Evolutionary conservation across 1,284 basidiomycete genomes (phyloP), one percentile per base, ranked within the genome.

Genomic region (Apiotrichum laibachii): DNA sequence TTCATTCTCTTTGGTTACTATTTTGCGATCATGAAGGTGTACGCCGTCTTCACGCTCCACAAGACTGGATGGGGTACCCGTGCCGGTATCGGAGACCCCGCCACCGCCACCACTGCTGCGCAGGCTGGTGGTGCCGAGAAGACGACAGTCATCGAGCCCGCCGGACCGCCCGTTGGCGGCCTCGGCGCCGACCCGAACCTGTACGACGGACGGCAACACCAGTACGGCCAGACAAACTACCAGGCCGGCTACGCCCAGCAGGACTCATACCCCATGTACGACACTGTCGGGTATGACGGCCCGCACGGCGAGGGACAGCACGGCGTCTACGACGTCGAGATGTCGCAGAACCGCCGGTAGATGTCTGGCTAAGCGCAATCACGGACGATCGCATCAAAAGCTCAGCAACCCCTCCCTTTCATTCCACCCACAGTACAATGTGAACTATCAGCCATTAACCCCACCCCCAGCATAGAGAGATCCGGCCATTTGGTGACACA

Each of bases 11-110:
- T 93, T 72, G 90, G 90, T 26, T 93, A 94, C 76, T 80, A 80
- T 66, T 80, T 80, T 68, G 86, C 89, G 15, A 79, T 91, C 67
- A 91, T 92, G 89, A 92, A 91, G 77, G 65, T 92, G 46, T 92
- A 92, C 73, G 89, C 89, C 31, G 78, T 90, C 26, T 86, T 85
- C 73, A 92, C 89, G 42, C 80, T 92, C 55, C 89, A 91, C 77
- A 88, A 90, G 85, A 92, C 89, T 72, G 89, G 87, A 60, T 94
- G 91, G 91, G 91, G 90, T 55, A 94, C 91, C 21, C 87, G 91
- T 74, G 84, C 89, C 10, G 91, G 91, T 80, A 89, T 94, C 70
- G 90, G 88, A 73, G 88, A 90, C 79, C 85, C 73, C 53, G 71
- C 72, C 15, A 73, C 69, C 3, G 71, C 73, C 37, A 72, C 73